Conservation (phyloP, 1,284 basidiomycete species). For the Athelia psychrophila region DNA sequence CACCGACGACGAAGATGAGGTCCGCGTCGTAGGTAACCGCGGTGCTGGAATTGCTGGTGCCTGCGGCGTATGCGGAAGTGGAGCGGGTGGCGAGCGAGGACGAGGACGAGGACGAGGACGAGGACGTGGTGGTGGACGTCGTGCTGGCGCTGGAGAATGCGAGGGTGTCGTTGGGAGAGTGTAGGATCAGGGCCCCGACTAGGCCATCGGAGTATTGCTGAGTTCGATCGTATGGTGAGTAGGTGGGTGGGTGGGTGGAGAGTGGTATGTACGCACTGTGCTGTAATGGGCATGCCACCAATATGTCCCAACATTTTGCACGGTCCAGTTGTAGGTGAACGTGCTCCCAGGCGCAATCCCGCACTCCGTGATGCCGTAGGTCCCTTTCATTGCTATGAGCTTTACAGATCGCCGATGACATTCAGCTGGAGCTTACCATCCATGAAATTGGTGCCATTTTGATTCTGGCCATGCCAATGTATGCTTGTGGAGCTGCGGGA, state of each 20-base stretch:
- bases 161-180: constrained; percentile 18
- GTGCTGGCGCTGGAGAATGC: not conserved
- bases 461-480: constrained; percentile 16
- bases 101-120: too few species aligned
- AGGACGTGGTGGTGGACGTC: not conserved
- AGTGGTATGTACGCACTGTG: not conserved
- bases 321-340: constrained; percentile 41
- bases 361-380: constrained; percentile 47
- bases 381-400: constrained; percentile 5
- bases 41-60: not conserved
- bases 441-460: constrained; percentile 38
- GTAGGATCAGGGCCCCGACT: constrained; percentile 36
- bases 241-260: constrained; percentile 12
- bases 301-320: constrained; percentile 17
- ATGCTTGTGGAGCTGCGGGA: constrained; percentile 29
- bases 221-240: constrained; percentile 9
- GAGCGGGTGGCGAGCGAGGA: too few species aligned
- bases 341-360: constrained; percentile 43
- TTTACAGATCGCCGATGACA: not conserved
- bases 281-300: constrained; percentile 9
- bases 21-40: constrained; percentile 33
- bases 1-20: constrained; percentile 30
- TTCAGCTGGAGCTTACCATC: constrained; percentile 30
- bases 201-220: constrained; percentile 43
- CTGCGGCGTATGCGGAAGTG: not conserved